Percentiles rank a stretch among this genome's conserved stretches.
Conservation (phyloP, 768 basidiomycete genomes). For the Galerina sulciceps region DNA sequence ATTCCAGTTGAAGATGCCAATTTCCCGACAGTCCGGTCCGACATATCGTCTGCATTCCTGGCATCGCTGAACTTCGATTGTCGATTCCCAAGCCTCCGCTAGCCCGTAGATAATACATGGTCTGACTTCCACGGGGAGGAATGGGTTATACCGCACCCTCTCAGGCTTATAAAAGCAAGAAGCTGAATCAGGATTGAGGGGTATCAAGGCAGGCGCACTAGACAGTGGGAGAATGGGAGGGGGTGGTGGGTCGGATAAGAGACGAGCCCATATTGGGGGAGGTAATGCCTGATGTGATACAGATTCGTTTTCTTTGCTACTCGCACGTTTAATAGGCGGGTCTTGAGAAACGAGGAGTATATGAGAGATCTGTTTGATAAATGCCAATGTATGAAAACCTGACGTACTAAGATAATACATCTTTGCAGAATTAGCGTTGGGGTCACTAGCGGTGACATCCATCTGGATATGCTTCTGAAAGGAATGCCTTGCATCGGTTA, state of each 20-base stretch:
- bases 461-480: constrained; percentile 6
- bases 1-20: constrained; percentile 39
- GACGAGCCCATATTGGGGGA: constrained; percentile 16
- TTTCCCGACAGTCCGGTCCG: constrained; percentile 30
- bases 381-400: neutral
- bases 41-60: constrained; percentile 23
- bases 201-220: neutral
- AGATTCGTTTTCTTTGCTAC: neutral
- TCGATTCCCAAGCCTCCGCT: neutral
- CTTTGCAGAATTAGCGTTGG: neutral
- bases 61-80: constrained; percentile 23
- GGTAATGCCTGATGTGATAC: constrained; percentile 16
- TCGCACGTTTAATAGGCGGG: neutral
- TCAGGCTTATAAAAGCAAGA: constrained; percentile 14
- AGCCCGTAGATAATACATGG: constrained; percentile 18
- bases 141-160: constrained; percentile 3
- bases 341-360: neutral
- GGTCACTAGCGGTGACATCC: constrained; percentile 7
- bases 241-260: constrained; percentile 9
- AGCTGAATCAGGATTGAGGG: constrained; percentile 2
- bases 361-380: neutral
- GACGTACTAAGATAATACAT: neutral
- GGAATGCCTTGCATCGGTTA: constrained; percentile 3
- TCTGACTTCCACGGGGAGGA: neutral
- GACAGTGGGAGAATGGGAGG: neutral